Conservation (phyloP, 176 grass and related monocot species). For the Carex pumila region DNA sequence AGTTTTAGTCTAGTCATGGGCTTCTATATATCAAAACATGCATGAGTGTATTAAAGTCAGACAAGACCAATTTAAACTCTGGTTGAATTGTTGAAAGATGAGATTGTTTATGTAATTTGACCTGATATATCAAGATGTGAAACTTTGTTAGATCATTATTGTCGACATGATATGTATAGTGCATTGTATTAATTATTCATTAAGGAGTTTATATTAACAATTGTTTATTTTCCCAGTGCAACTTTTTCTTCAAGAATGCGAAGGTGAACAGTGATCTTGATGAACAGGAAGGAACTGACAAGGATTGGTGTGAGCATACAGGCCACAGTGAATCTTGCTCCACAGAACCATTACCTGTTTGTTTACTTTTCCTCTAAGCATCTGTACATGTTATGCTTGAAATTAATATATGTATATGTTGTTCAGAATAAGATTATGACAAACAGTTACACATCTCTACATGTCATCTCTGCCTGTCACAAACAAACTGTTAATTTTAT, state of each 20-base stretch:
- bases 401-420: background rate
- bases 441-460: background rate
- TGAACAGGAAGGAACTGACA: conserved; percentile 12
- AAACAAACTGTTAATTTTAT: background rate
- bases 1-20: too few relatives aligned
- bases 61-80: too few relatives aligned
- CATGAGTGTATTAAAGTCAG: too few relatives aligned
- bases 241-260: conserved; percentile 23
- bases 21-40: background rate
- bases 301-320: conserved; percentile 36
- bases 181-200: background rate
- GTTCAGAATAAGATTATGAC: background rate
- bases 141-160: background rate
- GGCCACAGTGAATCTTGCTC: conserved; percentile 49
- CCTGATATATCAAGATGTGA: too few relatives aligned
- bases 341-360: conserved; percentile 40
- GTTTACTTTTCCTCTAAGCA: background rate
- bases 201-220: background rate
- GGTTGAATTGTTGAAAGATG: too few relatives aligned
- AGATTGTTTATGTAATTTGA: background rate
- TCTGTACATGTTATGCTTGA: background rate
- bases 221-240: background rate
- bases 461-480: too few relatives aligned
- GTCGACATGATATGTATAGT: background rate
- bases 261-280: conserved; percentile 50